Percentiles rank a stretch among this genome's conserved stretches.
These are phyloP conservation scores for Suhomyces wounanorum DNA, from an alignment of 1,139 yeast genomes.

Conservation along the genomic window DNA sequence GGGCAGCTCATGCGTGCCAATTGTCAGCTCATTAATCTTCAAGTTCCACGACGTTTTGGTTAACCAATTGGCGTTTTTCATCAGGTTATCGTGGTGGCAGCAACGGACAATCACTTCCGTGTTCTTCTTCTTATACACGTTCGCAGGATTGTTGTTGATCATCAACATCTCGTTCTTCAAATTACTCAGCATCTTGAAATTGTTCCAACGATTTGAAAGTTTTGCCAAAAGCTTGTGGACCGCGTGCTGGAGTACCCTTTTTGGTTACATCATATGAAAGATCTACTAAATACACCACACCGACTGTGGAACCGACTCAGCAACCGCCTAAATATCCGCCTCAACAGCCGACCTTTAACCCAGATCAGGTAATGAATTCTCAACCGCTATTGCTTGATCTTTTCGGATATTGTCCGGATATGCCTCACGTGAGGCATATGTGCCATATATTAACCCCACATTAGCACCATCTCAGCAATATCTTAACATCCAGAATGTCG, in stretches of 20 bases:
- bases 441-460: slow-evolving; percentile 3
- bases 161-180: slow-evolving; percentile 25
- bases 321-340: background rate
- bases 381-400: background rate
- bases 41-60: slow-evolving; percentile 29
- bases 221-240: background rate
- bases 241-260: slow-evolving; percentile 1
- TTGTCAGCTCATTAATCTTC: slow-evolving; percentile 27
- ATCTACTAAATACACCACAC: background rate
- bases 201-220: slow-evolving; percentile 4
- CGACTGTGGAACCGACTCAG: background rate
- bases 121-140: slow-evolving; percentile 30
- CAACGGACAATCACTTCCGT: slow-evolving; percentile 26
- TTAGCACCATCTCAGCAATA: background rate
- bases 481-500: background rate
- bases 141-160: slow-evolving; percentile 34
- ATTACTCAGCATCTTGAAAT: slow-evolving; percentile 13
- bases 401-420: background rate
- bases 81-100: background rate
- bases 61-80: slow-evolving; percentile 17
- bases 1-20: slow-evolving; percentile 7
- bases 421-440: background rate
- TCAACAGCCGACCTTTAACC: background rate
- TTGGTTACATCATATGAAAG: background rate
- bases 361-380: background rate